Conservation (phyloP, 306 rosid species). For the Sechiopsis laciniata region DNA sequence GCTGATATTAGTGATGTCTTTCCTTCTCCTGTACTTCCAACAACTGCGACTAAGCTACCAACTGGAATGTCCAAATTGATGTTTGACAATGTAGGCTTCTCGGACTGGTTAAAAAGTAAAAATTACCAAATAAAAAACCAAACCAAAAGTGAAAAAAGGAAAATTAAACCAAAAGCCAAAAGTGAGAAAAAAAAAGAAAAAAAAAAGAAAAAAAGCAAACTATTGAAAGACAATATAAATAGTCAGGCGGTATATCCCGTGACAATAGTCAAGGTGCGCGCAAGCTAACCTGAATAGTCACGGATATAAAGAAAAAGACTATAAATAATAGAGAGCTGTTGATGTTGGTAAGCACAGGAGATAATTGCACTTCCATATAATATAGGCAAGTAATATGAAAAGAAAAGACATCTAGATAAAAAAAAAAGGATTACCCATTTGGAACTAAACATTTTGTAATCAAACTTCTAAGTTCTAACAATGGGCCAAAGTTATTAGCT, state of each 20-base stretch:
- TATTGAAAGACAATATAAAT: neutral
- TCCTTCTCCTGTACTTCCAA: constrained; percentile 59
- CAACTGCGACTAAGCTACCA: constrained; percentile 55
- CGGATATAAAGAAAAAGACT: neutral
- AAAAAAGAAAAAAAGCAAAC: neutral
- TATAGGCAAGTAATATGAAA: constrained; percentile 5
- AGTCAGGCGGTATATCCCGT: too few relatives aligned
- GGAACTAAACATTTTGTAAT: neutral
- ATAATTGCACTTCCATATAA: constrained; percentile 7
- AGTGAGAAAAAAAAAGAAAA: neutral
- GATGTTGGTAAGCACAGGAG: neutral
- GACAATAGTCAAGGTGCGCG: too few relatives aligned
- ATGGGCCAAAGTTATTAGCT: neutral
- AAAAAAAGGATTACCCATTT: neutral
- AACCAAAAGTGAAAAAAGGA: neutral
- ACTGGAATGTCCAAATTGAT: constrained; percentile 45
- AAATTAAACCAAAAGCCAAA: neutral
- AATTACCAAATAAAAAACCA: neutral
- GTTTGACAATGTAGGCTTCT: constrained; percentile 40
- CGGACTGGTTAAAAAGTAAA: constrained; percentile 29
- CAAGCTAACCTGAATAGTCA: too few relatives aligned
- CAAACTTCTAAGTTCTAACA: neutral
- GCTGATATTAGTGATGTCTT: constrained; percentile 51
- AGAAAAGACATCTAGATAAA: neutral
- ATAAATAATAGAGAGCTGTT: neutral